Evolutionary conservation across 2,329 filamentous ascomycete species (phyloP), one percentile per base, ranked within the genome.

Genomic region (Xylariaceae sp.): DNA sequence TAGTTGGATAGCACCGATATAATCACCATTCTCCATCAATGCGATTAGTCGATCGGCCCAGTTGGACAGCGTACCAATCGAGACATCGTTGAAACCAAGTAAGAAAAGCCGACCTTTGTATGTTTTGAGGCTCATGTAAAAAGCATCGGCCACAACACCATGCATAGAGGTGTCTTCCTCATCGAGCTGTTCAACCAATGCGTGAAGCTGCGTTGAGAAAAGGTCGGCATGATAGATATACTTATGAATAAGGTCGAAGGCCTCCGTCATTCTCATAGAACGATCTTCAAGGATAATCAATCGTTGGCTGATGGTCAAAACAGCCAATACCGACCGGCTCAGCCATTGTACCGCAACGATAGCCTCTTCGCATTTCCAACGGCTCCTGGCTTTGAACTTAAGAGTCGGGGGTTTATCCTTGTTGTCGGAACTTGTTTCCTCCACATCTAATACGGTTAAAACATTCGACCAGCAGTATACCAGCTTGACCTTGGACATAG

Each of bases 381-480:
- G 82, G 74, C 88, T 96, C 58, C 92, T 86, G 2, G 91, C 83
- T 69, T 83, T 86, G 74, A 99, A 99, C 50, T 83, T 84, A 18
- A 97, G 82, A 51, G 81, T 86, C 1, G 90, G 84, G 2, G 89
- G 90, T 68, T 90, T 92, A 65, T 93, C 88, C 63, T 85, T 86
- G 65, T 91, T 86, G 11, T 85, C 82, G 0, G 82, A 75, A 17
- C 82, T 81, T 10, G 87, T 78, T 66, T 94, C 88, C 55, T 93
- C 87, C 9, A 97, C 85, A 64, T 99, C 94, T 23, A 99, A 77
- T 4, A 99, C 87, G 0, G 92, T 97, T 65, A 99, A 77, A n/a
- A 97, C 86, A 69, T 97, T 97, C 1, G 94, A 97, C 94, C 94
- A 99, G 74, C 92, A 97, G 76, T 99, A 99, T 0, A 90, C 93